phyloP scores from a whole-genome alignment of 176 grass and related monocot species.

The Musa schizocarpa region DNA sequence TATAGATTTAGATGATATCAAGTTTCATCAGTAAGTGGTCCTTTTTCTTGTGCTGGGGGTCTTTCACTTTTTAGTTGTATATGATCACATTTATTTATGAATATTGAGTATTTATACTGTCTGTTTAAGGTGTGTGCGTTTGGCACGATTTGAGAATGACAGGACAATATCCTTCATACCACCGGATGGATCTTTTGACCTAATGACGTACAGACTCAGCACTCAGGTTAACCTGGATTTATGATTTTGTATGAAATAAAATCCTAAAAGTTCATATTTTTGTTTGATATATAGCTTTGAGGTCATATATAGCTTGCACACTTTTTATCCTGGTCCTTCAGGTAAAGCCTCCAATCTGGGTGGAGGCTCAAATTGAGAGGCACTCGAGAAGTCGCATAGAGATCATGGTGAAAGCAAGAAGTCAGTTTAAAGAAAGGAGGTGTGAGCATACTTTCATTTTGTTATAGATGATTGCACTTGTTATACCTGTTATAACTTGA shows the following conservation, averaged over 20 bases:
- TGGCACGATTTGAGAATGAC: slow-evolving; percentile 97
- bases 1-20: slow-evolving; percentile 98
- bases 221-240: slow-evolving; percentile 54
- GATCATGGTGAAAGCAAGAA: slow-evolving; percentile 92
- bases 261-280: slow-evolving; percentile 22
- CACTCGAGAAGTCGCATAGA: slow-evolving; percentile 98
- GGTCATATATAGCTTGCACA: background rate
- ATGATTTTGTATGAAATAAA: slow-evolving; percentile 18
- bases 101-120: background rate
- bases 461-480: slow-evolving; percentile 11
- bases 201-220: slow-evolving; percentile 97
- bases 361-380: slow-evolving; percentile 96
- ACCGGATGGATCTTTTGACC: slow-evolving; percentile 93
- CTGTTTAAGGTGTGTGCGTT: slow-evolving; percentile 69
- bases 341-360: slow-evolving; percentile 99
- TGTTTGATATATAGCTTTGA: background rate
- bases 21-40: slow-evolving; percentile 91
- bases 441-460: slow-evolving; percentile 7
- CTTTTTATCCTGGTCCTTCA: slow-evolving; percentile 15
- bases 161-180: slow-evolving; percentile 99
- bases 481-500: slow-evolving; percentile 16
- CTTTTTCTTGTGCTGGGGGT: background rate
- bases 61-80: background rate
- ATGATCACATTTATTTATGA: background rate
- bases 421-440: slow-evolving; percentile 99